Base-by-base conservation (phyloP, 805 yeast genomes). In the Candida orba region DNA sequence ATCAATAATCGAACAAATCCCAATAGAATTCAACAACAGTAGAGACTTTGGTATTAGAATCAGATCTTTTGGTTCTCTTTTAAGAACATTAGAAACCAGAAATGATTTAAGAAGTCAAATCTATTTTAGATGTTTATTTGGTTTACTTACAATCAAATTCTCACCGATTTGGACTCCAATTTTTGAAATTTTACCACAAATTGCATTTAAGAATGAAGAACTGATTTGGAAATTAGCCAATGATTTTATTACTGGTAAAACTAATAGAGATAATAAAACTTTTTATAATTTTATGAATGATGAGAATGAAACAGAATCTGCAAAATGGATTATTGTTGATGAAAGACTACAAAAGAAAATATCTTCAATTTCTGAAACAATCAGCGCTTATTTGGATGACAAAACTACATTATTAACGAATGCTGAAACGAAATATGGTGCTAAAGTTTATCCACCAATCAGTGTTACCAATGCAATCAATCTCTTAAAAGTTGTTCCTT, bases 111-210 rank as follows among this genome's bases (percentile, higher is more conserved):
- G 47, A 47, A 42, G 63, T 51, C 35, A 46, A n/a, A 53, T 72
- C 14, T 68, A 76, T 29, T 66, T 75, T 33, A 69, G 68, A 20
- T 78, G 72, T 52, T 43, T 79, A 33, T 73, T 84, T 51, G 98
- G 98, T 30, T 71, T 84, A 47, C 63, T 90, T 36, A 70, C 87
- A 4, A 79, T 80, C 30, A 75, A 77, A 45, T 88, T 91, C 52
- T 84, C 87, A 44, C 98, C 98, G 1, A 72, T 84, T 13, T 89
- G 96, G 95, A 73, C 76, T 17, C 88, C 84, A 6, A 84, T 84
- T 2, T 65, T 71, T 42, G 91, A 82, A 47, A 72, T 75, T 4
- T 56, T 86, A 5, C 76, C 80, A 1, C 55, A 61, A 4, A 60
- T 82, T 9, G 62, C 69, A 13, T 65, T 58, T 15, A 70, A 69